A percentile compares a stretch with the other conserved stretches of the same genome.
These are phyloP conservation scores for Syzygium grande DNA, from an alignment of 345 rosid genomes.

Conservation along the genomic window DNA sequence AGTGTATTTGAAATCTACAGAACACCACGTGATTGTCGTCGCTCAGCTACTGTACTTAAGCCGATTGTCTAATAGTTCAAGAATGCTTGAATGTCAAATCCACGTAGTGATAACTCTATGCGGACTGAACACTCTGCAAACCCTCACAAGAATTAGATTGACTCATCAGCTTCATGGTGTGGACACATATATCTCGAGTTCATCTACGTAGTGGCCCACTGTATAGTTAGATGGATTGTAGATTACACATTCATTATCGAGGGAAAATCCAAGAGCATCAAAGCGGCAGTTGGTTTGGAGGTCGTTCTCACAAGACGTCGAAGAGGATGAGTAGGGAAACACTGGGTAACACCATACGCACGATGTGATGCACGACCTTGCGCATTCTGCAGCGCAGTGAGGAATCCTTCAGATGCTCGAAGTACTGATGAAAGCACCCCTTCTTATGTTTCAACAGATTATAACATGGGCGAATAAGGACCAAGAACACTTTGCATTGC, in stretches of 20 bases:
- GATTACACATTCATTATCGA: background rate
- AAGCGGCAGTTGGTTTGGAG: background rate
- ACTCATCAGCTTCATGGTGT: background rate
- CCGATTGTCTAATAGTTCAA: background rate
- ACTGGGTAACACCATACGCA: background rate
- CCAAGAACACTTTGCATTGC: background rate
- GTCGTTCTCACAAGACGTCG: background rate
- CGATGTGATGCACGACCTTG: background rate
- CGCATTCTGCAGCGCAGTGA: background rate
- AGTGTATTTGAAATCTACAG: background rate
- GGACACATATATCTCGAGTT: background rate
- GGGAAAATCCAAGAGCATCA: background rate
- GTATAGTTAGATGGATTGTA: background rate
- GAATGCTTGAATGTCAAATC: background rate
- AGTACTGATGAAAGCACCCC: background rate
- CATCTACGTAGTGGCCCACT: background rate
- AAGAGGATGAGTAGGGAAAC: background rate
- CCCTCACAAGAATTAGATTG: background rate
- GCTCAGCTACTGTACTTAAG: background rate
- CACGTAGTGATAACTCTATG: background rate
- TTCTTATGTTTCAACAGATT: background rate
- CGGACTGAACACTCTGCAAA: background rate
- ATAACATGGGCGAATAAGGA: background rate
- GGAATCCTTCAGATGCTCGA: background rate
- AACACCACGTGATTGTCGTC: background rate